Evolutionary conservation across 225 moss, liverwort and hornwort species (phyloP), one percentile per base, ranked within the genome.

Genomic region (Sphagnum tenellum): DNA sequence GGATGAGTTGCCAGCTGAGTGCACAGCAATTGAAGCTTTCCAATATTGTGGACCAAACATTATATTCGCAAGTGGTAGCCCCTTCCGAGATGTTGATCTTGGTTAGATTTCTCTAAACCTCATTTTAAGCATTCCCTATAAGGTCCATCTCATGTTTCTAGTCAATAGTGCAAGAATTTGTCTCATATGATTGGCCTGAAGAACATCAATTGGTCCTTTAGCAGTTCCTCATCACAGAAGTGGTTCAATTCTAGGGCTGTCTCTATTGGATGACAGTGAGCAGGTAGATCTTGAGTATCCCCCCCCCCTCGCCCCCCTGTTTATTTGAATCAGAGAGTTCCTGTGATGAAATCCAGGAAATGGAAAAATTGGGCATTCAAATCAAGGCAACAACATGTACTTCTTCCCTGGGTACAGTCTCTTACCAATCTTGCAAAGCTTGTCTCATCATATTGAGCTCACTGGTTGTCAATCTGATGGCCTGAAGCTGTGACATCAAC

Each of bases 301-400:
- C 29, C 29, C 0, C 29, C 29, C 29, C 29, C 29, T 29, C 29
- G 29, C 29, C 29, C 29, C 29, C 29, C 29, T 29, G 29, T 29
- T 29, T 29, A 29, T 29, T 29, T 29, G 29, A 29, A 29, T 29
- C 29, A 29, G 29, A 29, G 47, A 4, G 64, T 65, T 8, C 12
- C 10, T 45, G 3, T 53, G 44, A 51, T 65, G 52, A 72, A 76
- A 62, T 57, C 66, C 76, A 89, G 89, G 89, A 65, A 73, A 89
- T 70, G 94, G 91, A 46, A 88, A 82, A 78, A 79, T 86, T 45
- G 94, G 94, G 13, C 92, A 81, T 78, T 84, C 86, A 60, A 95
- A 95, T 72, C 94, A 95, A 73, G 94, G 94, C 62, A 95, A 95
- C 78, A 95, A 95, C 62, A 95, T 95, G 94, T 95, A 95, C 56